Evolutionary conservation across 2,329 filamentous ascomycete genomes (phyloP), one percentile per base, ranked within the genome.

Genomic region (Rachicladosporium sp.): DNA sequence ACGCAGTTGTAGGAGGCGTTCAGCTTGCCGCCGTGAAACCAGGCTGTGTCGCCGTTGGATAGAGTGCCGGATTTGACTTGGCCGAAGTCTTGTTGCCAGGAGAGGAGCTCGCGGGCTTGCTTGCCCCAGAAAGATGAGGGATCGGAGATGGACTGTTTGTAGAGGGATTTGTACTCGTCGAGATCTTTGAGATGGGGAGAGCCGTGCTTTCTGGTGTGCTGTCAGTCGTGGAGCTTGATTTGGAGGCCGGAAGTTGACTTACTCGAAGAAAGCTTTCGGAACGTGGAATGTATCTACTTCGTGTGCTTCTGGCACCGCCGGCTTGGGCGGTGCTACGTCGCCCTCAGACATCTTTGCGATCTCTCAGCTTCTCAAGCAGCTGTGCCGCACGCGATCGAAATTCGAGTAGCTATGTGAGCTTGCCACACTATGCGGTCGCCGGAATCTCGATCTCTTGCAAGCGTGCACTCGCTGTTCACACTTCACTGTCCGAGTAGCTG

Each of bases 1-100:
- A 98, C 80, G 58, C 87, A 93, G 71, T 98, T 98, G 77, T 87
- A 96, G 23, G 84, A 91, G 47, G 91, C 91, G 57, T 98, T 98
- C 57, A 98, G 71, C 54, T 80, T 77, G 50, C 91, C 91, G 68
- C 95, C 91, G 45, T 88, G 66, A 60, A 96, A 98, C 89, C 91
- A 98, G 47, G 87, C 83, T 57, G 74, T 80, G 67, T 98, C 88
- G 52, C 91, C 91, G 46, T 82, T 71, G 38, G 62, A 62, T 41
- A 98, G 75, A 23, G 77, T 78, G 45, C 91, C 91, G 43, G 72
- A 75, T 61, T 78, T 78, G 38, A 93, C 87, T 9, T 88, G 96
- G 62, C 93, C 69, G 66, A 98, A 98, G 59, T 96, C 89, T 50
- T 74, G 75, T 50, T 86, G 79, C 83, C 91, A 98, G 37, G 82